Evolutionary conservation across 495 filamentous ascomycete species (phyloP), one percentile per base, ranked within the genome.

Genomic region (Hypoxylon rickii): DNA sequence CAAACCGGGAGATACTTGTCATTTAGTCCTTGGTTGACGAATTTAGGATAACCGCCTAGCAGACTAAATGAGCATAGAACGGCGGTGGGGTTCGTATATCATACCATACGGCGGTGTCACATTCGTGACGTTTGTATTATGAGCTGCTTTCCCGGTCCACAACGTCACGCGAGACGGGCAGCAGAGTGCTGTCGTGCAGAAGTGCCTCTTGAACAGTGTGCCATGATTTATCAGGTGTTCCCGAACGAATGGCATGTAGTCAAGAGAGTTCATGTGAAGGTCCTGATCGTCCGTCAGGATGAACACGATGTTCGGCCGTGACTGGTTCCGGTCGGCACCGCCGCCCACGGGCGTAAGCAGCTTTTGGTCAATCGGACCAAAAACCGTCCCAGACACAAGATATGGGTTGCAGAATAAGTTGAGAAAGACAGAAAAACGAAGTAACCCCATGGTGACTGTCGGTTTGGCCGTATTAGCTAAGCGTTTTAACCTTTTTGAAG

Each of bases 41-140:
- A 88, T 53, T 89, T 88, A 31, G 86, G 85, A 56, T 88, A 89
- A 5, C 86, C 87, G 10, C 86, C 85, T 84, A 44, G 3, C 2
- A 19, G 3, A 3, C 7, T 2, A 4, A 7, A 17, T 55, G 0
- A 63, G 38, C 39, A 48, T 11, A 6, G 15, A 8, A 1, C 8
- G 18, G 4, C 18, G 8, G 19, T 29, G 11, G 7, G 2, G 12
- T 26, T 13, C 0, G 8, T 6, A 12, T 40, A 11, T 20, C 65
- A 44, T 68, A 82, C 83, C 82, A 52, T 83, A 78, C 8, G 84
- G 86, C 0, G 86, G 83, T 18, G 61, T 71, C 6, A 90, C 83
- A 49, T 88, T 83, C 0, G 87, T 89, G 5, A 90, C 86, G 54
- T 90, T 90, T 13, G 86, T 89, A 61, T 89, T 90, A 65, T 90